Conservation (phyloP, 176 grass and related monocot species). For the Phragmites australis region DNA sequence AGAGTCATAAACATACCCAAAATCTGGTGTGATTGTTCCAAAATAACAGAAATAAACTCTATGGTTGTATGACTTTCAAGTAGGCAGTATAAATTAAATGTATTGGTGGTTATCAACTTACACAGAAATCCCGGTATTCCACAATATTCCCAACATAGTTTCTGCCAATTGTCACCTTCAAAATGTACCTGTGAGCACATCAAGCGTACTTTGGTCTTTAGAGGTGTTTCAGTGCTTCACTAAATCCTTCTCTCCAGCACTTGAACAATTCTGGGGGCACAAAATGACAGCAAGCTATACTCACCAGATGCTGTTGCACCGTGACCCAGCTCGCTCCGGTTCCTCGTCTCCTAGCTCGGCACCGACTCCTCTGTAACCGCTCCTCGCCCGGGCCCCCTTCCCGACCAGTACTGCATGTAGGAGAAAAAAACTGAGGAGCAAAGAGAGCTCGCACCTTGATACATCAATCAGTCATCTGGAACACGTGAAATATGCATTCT, state of each 20-base stretch:
- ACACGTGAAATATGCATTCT: too few relatives aligned
- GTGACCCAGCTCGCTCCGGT: too few relatives aligned
- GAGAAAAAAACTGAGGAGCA: too few relatives aligned
- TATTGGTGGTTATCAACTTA: conserved; percentile 45
- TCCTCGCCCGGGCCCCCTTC: too few relatives aligned
- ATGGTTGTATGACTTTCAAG: neutral
- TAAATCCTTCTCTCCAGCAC: neutral
- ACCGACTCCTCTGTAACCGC: too few relatives aligned
- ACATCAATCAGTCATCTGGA: too few relatives aligned
- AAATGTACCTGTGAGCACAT: conserved; percentile 58
- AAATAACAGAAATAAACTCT: neutral
- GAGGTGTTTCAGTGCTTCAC: neutral
- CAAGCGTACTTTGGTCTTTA: neutral
- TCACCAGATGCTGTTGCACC: too few relatives aligned
- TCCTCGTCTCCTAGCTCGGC: too few relatives aligned
- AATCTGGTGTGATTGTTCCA: neutral
- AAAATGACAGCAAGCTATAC: too few relatives aligned
- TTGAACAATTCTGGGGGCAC: too few relatives aligned
- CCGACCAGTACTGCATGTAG: too few relatives aligned
- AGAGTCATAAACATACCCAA: neutral
- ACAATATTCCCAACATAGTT: conserved; percentile 82
- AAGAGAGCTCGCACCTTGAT: too few relatives aligned
- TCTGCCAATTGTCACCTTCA: conserved; percentile 76
- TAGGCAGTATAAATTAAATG: neutral
- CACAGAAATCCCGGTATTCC: conserved; percentile 74